Percentiles rank a stretch among this genome's conserved stretches.
Conservation (phyloP, 2,329 filamentous ascomycete genomes). For the Cladosporium sp. region DNA sequence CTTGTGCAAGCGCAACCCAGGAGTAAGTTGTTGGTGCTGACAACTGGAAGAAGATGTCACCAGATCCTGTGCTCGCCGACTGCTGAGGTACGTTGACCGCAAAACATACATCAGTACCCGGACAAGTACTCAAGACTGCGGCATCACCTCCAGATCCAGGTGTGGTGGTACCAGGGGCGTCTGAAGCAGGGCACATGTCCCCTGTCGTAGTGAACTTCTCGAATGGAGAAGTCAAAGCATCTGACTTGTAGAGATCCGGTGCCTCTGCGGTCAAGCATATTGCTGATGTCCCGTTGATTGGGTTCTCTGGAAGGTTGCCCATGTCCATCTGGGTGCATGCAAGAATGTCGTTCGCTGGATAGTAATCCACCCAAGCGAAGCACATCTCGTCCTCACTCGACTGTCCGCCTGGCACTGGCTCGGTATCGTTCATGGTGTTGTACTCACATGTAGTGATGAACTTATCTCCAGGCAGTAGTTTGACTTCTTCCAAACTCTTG, state of each 20-base stretch:
- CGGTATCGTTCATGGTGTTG: constrained; percentile 24
- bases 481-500: constrained; percentile 22
- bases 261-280: constrained; percentile 20
- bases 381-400: constrained; percentile 25
- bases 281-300: constrained; percentile 21
- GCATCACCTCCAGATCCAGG: not conserved
- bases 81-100: constrained; percentile 55
- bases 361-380: constrained; percentile 27
- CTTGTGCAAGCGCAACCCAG: constrained; percentile 60
- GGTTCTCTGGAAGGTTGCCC: constrained; percentile 4
- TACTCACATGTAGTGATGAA: constrained; percentile 27
- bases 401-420: constrained; percentile 24
- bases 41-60: constrained; percentile 61
- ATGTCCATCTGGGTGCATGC: constrained; percentile 24
- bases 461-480: constrained; percentile 24
- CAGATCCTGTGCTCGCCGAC: constrained; percentile 52
- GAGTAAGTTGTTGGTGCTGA: constrained; percentile 53
- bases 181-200: constrained; percentile 17
- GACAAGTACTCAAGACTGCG: constrained; percentile 17
- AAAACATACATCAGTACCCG: constrained; percentile 44
- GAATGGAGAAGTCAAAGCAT: constrained; percentile 18
- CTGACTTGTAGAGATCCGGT: constrained; percentile 15
- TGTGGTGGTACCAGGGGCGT: not conserved
- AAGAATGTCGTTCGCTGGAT: constrained; percentile 23
- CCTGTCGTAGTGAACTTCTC: constrained; percentile 13